Evolutionary conservation across 1,284 basidiomycete genomes (phyloP).

Genomic region (Marasmius oreades): DNA sequence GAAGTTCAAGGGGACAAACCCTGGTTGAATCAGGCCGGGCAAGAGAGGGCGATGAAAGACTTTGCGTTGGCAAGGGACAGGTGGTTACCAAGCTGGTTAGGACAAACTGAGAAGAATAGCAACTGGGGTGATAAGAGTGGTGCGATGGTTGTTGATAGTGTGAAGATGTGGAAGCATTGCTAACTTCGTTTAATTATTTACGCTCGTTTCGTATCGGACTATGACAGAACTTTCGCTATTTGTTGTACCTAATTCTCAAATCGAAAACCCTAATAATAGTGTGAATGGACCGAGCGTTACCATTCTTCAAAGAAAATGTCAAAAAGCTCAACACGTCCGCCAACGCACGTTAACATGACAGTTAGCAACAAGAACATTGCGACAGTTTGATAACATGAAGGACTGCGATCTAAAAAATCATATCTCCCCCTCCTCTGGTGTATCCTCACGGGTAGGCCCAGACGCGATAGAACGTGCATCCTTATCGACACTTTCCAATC

Average conservation of each 20-base stretch:
- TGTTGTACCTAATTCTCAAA: too few species aligned
- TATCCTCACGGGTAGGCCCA: conserved; percentile 42
- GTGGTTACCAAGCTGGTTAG: conserved; percentile 70
- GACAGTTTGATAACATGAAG: background rate
- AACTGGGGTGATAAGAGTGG: conserved; percentile 1
- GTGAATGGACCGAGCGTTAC: background rate
- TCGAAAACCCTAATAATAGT: background rate
- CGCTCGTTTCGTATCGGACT: too few species aligned
- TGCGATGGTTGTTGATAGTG: conserved; percentile 8
- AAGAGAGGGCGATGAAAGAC: conserved; percentile 62
- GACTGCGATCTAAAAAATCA: conserved; percentile 29
- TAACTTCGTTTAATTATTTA: background rate
- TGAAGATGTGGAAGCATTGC: conserved; percentile 15
- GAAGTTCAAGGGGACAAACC: conserved; percentile 66
- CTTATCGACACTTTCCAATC: conserved; percentile 47
- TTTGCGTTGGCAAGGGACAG: conserved; percentile 60
- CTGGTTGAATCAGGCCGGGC: conserved; percentile 67
- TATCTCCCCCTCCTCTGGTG: conserved; percentile 82
- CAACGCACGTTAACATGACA: too few species aligned
- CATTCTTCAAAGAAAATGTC: too few species aligned
- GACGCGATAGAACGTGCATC: conserved; percentile 32
- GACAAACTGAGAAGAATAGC: conserved; percentile 44
- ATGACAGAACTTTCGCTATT: too few species aligned
- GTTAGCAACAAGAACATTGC: too few species aligned
- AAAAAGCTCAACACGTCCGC: too few species aligned